Conservation (phyloP, 192 early-diverging fungal species). For the Umbelopsis isabellina region DNA sequence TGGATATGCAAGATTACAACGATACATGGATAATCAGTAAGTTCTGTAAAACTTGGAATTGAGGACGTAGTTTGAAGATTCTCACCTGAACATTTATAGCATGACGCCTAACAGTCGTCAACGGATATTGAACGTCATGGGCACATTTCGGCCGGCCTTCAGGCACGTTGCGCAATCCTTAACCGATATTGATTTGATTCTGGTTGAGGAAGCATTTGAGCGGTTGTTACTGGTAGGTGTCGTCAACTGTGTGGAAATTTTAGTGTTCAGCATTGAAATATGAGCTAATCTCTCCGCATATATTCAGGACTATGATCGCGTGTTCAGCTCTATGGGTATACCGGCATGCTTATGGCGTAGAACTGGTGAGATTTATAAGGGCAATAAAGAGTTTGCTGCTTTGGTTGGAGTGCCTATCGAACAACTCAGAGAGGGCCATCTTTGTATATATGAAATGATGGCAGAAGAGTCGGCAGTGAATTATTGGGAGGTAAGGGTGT, state of each 20-base stretch:
- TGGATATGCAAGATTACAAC: conserved; percentile 85
- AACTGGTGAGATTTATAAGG: conserved; percentile 96
- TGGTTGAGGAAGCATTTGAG: conserved; percentile 97
- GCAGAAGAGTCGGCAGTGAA: conserved; percentile 91
- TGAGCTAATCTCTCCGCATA: background rate
- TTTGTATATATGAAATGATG: conserved; percentile 64
- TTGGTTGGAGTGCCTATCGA: conserved; percentile 86
- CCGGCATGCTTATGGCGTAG: conserved; percentile 96
- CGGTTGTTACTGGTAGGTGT: conserved; percentile 73
- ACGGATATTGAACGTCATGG: conserved; percentile 88
- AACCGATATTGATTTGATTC: conserved; percentile 91
- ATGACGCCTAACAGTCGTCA: conserved; percentile 72
- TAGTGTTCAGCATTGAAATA: background rate
- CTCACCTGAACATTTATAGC: conserved; percentile 30
- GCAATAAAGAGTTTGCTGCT: conserved; percentile 92
- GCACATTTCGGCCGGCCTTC: conserved; percentile 87
- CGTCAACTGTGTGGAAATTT: background rate
- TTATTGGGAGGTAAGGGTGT: conserved; percentile 84
- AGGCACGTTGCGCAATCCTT: conserved; percentile 84
- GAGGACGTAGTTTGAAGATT: background rate
- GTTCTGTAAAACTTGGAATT: background rate
- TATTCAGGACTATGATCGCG: conserved; percentile 86
- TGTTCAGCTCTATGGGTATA: conserved; percentile 94
- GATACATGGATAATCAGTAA: conserved; percentile 87
- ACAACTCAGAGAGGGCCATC: conserved; percentile 66